These are phyloP conservation scores for Agastache rugosa DNA, from an alignment of 257 asterid genomes.

Conservation along the genomic window DNA sequence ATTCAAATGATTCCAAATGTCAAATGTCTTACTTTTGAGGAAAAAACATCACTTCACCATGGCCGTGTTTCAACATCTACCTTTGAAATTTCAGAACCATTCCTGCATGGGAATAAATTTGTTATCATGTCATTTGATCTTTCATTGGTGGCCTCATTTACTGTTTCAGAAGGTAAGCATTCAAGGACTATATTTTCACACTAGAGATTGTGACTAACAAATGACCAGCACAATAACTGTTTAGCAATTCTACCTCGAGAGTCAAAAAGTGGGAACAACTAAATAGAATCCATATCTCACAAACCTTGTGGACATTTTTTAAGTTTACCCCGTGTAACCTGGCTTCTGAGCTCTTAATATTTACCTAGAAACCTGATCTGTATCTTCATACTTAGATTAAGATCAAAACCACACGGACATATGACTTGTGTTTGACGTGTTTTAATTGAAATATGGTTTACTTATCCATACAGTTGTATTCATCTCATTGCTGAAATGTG, in stretches of 20 bases:
- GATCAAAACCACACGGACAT: neutral
- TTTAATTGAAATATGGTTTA: neutral
- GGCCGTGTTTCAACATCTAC: neutral
- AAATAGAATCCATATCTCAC: neutral
- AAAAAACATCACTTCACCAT: neutral
- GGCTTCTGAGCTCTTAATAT: neutral
- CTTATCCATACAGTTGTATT: neutral
- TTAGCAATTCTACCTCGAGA: neutral
- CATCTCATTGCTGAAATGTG: neutral
- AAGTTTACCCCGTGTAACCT: neutral
- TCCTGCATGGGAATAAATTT: neutral
- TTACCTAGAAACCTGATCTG: constrained; percentile 12
- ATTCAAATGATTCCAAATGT: neutral
- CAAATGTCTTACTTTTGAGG: neutral
- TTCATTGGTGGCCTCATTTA: constrained; percentile 6
- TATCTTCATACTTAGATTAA: neutral
- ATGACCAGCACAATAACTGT: neutral
- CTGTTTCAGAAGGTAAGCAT: neutral
- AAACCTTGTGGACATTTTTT: neutral
- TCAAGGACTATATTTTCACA: neutral
- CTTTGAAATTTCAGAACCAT: too few species aligned
- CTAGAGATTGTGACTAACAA: neutral
- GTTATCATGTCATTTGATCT: neutral
- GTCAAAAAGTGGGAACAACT: neutral
- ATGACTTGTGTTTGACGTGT: constrained; percentile 21